Base-by-base conservation (phyloP, 2,329 filamentous ascomycete species). In the Pestalotiopsis sp. region DNA sequence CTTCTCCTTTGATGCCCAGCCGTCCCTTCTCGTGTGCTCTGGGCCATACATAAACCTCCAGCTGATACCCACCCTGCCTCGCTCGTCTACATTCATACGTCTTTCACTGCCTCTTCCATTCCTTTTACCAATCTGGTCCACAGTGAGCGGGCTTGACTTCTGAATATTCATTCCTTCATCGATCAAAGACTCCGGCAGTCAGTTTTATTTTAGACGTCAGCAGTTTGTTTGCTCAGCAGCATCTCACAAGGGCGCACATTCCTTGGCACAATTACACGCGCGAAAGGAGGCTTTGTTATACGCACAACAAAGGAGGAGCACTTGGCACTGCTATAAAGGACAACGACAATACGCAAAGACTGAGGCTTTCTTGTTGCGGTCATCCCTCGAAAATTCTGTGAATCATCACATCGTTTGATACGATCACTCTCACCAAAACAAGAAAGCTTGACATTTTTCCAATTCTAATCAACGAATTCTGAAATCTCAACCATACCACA, bases 341-440 rank as follows among this genome's bases (percentile, higher is more conserved):
- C 14, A 59, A 31, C 23, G 6, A 31, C 20, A 6, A 31, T 1
- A 31, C 27, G 27, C 27, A 52, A 20, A 52, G 4, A 17, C 41
- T n/a, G 5, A 52, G 17, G 45, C 17, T 20, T 52, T n/a, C 17
- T n/a, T 52, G 6, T 27, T 27, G 38, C 59, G 12, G 36, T 36
- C n/a, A 27, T 31, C 59, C 6, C 9, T n/a, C 59, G 14, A 12
- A 31, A 36, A 61, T n/a, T 41, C 1, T 11, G 6, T 31, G 17
- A 38, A 41, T 61, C 27, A n/a, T n/a, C 7, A 36, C 7, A 45
- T 67, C 68, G 61, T 69, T 55, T 68, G 68, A 67, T 31, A 69
- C 68, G 66, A 38, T 63, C 5, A 31, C 27, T 31, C 61, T 38
- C 59, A 11, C 17, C n/a, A 5, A 39, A 20, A 2, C 5, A 52